Base-by-base conservation (phyloP, 495 filamentous ascomycete genomes). In the Penicillium riverlandense region DNA sequence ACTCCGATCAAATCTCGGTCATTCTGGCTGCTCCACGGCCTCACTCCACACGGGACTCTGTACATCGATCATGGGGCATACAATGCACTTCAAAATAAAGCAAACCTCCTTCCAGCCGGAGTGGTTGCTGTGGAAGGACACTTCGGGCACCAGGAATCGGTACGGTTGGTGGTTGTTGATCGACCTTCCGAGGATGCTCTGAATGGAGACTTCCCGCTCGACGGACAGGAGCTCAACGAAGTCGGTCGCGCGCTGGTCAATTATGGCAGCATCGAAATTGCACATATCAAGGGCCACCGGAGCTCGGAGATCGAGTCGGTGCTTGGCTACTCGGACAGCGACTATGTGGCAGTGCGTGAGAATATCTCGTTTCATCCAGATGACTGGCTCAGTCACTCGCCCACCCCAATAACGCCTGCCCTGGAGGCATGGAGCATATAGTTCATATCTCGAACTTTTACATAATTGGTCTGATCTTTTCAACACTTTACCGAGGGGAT, bases 11-110 rank as follows among this genome's bases (percentile, higher is more conserved):
- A 88, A 34, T 92, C 95, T 53, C 84, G 90, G 37, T 87, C 89
- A 52, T 96, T 98, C 74, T 97, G 94, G 92, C 80, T 98, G 38
- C 80, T 97, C 0, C 86, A 98, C 57, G 92, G 92, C 22, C 78
- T 97, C n/a, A 82, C 84, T 4, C 86, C 94, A 3, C 88, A 92
- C 50, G 92, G 92, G 1, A 96, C 84, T 11, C 52, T 98, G 7
- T 96, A 85, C 59, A 96, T 98, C 58, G 92, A 98, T 63, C 70
- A 78, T 9, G 92, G 92, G 33, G 91, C 92, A 1, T 81, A 89
- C 58, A 67, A 73, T 27, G 92, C 94, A 3, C 75, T 98, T 1
- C 56, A 63, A 12, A 77, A 79, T 43, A 92, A 92, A 65, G 89
- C 90, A 7, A 88, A 88, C n/a, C 78, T 98, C 8, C 77, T 97